Base-by-base conservation (phyloP, 1,139 yeast species). In the Pichia sp. region DNA sequence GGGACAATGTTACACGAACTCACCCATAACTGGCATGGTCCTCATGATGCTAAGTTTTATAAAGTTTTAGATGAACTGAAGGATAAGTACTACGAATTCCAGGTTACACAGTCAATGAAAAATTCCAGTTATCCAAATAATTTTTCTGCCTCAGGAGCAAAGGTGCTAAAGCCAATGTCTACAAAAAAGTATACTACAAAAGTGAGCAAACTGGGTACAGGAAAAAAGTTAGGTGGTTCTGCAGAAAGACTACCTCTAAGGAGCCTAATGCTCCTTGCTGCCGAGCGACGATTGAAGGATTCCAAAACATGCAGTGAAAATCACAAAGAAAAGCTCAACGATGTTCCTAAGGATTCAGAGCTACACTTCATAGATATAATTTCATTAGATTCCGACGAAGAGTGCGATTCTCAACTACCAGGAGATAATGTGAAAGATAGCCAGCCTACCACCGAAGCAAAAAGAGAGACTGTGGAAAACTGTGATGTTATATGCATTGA, bases 1-100 rank as follows among this genome's bases (percentile, higher is more conserved):
- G 96, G 92, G 0, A 90, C 97, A 0, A 80, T 90, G 81, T 73
- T 93, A 10, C 99, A 93, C 68, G 99, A 93, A 67, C 73, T 93
- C 47, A 81, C 90, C 1, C 99, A 93, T 66, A 92, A 90, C 67
- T 66, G 77, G 32, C 74, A 74, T 64, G 97, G 97, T 0, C 86
- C 95, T 0, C 99, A 93, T 66, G 87, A 93, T 70, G 80, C 74
- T 19, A 72, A 71, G 58, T 93, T 93, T 67, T 89, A 89, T 66
- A 73, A 73, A 52, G 78, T 78, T 54, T 69, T 90, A 62, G 92
- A 87, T 54, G 81, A 79, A 56, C 73, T 88, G 53, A 79, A 78
- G 57, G 73, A 71, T 1, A 80, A 87, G 57, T 85, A 79, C 65
- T 83, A 84, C 64, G 76, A 75, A 26, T 68, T 84, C 40, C 80